phyloP scores from a whole-genome alignment of 2,329 filamentous ascomycete genomes.

The Didymella arachidicola region DNA sequence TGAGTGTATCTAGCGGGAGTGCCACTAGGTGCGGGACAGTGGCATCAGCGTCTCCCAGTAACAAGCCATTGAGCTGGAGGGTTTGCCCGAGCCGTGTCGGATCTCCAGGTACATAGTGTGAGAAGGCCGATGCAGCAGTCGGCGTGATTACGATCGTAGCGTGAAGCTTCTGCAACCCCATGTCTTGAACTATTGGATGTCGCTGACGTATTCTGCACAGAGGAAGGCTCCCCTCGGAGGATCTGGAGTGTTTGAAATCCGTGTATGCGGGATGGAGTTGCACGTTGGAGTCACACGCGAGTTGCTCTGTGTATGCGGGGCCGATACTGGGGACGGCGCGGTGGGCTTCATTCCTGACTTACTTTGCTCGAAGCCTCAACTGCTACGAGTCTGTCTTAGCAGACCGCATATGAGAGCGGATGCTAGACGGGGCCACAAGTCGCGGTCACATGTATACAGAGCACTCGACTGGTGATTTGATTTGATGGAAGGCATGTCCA shows the following conservation, averaged over 20 bases:
- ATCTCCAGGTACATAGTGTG: background rate
- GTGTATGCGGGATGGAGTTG: background rate
- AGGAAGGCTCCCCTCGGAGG: background rate
- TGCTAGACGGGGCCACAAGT: background rate
- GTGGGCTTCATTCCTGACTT: background rate
- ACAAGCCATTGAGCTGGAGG: background rate
- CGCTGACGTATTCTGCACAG: background rate
- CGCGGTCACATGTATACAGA: background rate
- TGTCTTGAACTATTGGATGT: slow-evolving; percentile 2
- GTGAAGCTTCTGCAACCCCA: slow-evolving; percentile 9
- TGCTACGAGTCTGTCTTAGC: background rate
- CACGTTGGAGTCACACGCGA: background rate
- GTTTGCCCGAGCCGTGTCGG: slow-evolving; percentile 1
- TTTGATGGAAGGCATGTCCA: background rate
- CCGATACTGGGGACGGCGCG: slow-evolving; percentile 3
- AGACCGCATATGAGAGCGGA: background rate
- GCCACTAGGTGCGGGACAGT: background rate
- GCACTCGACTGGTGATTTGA: background rate
- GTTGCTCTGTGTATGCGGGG: slow-evolving; percentile 6
- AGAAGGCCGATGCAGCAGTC: background rate
- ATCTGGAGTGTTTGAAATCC: background rate
- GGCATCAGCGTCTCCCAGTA: background rate
- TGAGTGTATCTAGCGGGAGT: background rate
- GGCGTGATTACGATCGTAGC: slow-evolving; percentile 4
- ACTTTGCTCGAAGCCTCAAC: background rate